Evolutionary conservation across 225 moss, liverwort and hornwort genomes (phyloP).

Genomic region (Marchantia polymorpha): DNA sequence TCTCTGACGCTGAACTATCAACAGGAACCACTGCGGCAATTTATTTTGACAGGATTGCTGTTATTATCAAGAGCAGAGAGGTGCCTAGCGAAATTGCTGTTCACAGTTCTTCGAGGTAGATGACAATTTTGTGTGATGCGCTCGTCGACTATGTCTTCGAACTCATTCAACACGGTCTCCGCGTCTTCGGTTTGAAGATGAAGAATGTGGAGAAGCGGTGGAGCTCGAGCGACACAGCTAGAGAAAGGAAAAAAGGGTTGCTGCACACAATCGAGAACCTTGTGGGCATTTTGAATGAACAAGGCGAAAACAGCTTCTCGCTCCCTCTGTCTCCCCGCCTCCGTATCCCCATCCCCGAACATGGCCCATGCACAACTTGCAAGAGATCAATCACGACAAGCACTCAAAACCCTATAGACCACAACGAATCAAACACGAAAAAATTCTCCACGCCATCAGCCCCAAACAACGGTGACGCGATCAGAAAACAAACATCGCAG

Average conservation of each 20-base stretch:
- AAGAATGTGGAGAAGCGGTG: conserved; percentile 21
- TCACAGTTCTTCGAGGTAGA: neutral
- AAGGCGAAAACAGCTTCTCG: conserved; percentile 20
- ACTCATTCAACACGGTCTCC: neutral
- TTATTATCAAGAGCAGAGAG: neutral
- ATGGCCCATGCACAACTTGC: too few species aligned
- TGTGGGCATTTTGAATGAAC: conserved; percentile 20
- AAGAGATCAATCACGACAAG: too few species aligned
- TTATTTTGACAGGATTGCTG: neutral
- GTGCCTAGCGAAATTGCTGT: neutral
- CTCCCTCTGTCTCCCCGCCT: conserved; percentile 3
- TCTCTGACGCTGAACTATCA: neutral
- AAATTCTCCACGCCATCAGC: too few species aligned
- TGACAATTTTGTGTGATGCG: neutral
- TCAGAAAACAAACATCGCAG: too few species aligned
- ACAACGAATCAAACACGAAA: too few species aligned
- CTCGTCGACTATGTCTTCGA: neutral
- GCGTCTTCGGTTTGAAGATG: conserved; percentile 15
- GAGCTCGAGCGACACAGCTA: conserved; percentile 20
- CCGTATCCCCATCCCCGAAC: conserved; percentile 5
- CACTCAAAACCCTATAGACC: too few species aligned
- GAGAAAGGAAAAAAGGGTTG: conserved; percentile 18
- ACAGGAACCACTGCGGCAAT: conserved; percentile 3
- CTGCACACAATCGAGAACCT: conserved; percentile 14
- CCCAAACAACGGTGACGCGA: too few species aligned